Base-by-base conservation (phyloP, 2,329 filamentous ascomycete species). In the Penicillium hordei region DNA sequence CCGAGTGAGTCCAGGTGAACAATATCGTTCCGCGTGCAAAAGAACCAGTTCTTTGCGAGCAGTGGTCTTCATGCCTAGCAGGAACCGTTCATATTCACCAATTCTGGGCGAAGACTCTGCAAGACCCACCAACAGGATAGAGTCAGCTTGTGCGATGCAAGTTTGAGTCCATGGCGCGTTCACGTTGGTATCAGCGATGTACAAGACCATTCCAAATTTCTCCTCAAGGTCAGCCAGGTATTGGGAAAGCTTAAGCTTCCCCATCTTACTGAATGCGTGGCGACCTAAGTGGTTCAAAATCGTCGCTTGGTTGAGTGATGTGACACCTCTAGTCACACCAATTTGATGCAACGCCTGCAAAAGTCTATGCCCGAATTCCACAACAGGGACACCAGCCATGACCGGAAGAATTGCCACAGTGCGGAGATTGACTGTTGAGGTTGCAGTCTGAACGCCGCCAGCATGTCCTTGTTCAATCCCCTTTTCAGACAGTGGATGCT, bases 141-240 rank as follows among this genome's bases (percentile, higher is more conserved):
- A 97, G 75, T 99, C 94, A 1, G 94, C 94, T 75, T 99, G 94
- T 17, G 89, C 89, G 63, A 99, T 97, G 72, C 95, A 99, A 0
- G 94, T 97, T 70, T 97, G 92, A 0, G 95, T 99, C 94, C 94
- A 99, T 0, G 93, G 93, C 1, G 95, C 91, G 68, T 96, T 97
- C 67, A 97, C 94, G 60, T 88, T 96, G 5, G 95, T 99, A 74
- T 99, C 94, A 51, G 93, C 94, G 57, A 99, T 88, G 70, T 99
- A 99, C 8, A 99, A 81, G 1, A 99, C 92, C 66, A 99, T 86
- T 1, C 93, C 92, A 68, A 96, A 97, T 72, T 96, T 96, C 76
- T 99, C 94, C 75, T 99, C 94, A 12, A 99, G 81, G 69, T 99
- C 94, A 2, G 95, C 94, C 49, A 99, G 83, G 70, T 99, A 99